These are phyloP conservation scores for Canavalia ensiformis DNA, from an alignment of 306 rosid species.

Conservation along the genomic window DNA sequence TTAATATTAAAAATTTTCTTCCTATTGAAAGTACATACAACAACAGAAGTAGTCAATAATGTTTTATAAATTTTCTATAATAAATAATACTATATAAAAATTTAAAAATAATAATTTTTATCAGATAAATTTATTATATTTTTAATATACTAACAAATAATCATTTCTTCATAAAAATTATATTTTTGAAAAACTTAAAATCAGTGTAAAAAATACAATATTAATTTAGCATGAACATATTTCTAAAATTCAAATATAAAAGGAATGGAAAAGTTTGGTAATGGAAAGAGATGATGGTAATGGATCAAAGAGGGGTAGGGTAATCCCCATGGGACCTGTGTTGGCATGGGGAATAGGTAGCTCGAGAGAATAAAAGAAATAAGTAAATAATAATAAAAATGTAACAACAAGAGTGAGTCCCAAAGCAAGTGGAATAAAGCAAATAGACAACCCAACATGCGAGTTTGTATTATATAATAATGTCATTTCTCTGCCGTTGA, in stretches of 20 bases:
- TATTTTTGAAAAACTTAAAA: no score
- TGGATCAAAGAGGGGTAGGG: conserved; percentile 22
- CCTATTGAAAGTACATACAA: no score
- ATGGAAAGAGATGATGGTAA: neutral
- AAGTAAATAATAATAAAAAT: neutral
- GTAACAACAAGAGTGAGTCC: conserved; percentile 66
- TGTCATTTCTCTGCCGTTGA: conserved; percentile 65
- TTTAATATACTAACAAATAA: no score
- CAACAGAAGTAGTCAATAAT: no score
- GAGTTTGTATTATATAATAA: conserved; percentile 57
- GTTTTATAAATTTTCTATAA: no score
- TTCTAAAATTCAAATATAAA: neutral
- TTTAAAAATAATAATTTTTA: no score
- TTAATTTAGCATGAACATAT: neutral
- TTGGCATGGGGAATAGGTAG: conserved; percentile 38
- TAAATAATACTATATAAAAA: no score
- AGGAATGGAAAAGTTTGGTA: neutral
- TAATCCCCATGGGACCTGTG: conserved; percentile 19
- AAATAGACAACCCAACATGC: conserved; percentile 85
- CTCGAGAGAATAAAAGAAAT: conserved; percentile 42
- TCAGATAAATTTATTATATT: no score
- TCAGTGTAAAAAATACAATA: no score
- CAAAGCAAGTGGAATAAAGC: conserved; percentile 72
- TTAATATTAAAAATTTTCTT: no score
- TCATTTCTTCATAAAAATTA: no score